A percentile compares a stretch with the other conserved stretches of the same genome.
Evolutionary conservation across 2,329 filamentous ascomycete species (phyloP).

Genomic region (Fusarium subtropicale): DNA sequence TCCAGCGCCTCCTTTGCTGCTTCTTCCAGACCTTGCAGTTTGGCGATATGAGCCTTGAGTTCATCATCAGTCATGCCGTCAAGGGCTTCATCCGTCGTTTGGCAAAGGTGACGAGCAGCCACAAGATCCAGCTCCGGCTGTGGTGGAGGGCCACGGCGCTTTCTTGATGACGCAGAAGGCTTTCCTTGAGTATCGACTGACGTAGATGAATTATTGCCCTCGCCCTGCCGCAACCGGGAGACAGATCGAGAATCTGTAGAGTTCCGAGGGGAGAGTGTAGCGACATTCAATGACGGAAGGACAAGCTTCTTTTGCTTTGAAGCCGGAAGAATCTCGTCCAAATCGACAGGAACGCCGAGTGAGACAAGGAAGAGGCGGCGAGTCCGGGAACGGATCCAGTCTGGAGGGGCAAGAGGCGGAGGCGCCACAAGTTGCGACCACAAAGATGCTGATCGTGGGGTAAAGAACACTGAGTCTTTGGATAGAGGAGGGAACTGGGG

Average conservation of each 20-base stretch:
- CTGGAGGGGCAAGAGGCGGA: slow-evolving; percentile 91
- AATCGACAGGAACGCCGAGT: slow-evolving; percentile 92
- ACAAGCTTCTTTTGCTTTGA: slow-evolving; percentile 98
- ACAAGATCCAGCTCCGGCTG: slow-evolving; percentile 83
- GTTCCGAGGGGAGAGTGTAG: slow-evolving; percentile 64
- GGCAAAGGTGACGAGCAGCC: slow-evolving; percentile 80
- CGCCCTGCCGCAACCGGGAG: slow-evolving; percentile 60
- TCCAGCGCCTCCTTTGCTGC: slow-evolving; percentile 81
- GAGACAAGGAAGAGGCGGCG: slow-evolving; percentile 95
- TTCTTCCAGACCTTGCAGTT: slow-evolving; percentile 75
- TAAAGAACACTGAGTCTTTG: slow-evolving; percentile 78
- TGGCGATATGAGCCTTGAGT: slow-evolving; percentile 76
- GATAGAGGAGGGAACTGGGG: slow-evolving; percentile 63
- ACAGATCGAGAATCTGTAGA: slow-evolving; percentile 66
- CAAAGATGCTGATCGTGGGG: slow-evolving; percentile 86
- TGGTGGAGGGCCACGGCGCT: slow-evolving; percentile 70
- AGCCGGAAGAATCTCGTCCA: slow-evolving; percentile 96
- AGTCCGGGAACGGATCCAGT: slow-evolving; percentile 97
- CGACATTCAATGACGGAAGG: slow-evolving; percentile 86
- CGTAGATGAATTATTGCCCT: slow-evolving; percentile 66
- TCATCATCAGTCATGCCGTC: slow-evolving; percentile 82
- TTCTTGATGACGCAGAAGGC: slow-evolving; percentile 56
- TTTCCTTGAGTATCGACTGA: slow-evolving; percentile 70
- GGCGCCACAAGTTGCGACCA: slow-evolving; percentile 98
- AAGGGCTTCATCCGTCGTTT: slow-evolving; percentile 85